Conservation (phyloP, 371 early-diverging fungal species). For the Coemansia sp. region DNA sequence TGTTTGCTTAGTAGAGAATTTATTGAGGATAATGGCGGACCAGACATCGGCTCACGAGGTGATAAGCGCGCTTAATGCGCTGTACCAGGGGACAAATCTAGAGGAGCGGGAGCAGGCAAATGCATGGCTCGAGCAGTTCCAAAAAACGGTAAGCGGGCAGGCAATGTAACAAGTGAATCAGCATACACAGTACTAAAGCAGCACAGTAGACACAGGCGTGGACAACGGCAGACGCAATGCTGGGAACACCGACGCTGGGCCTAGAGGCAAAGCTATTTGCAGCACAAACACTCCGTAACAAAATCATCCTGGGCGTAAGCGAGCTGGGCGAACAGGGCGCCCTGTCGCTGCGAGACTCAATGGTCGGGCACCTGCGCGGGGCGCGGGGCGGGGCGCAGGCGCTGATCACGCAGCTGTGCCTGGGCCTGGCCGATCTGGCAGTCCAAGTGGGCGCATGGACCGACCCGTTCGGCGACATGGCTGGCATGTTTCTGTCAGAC, state of each 20-base stretch:
- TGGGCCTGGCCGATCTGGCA: conserved; percentile 82
- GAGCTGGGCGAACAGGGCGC: conserved; percentile 70
- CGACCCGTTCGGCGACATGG: conserved; percentile 69
- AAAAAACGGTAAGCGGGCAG: conserved; percentile 69
- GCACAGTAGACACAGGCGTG: conserved; percentile 75
- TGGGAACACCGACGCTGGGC: conserved; percentile 60
- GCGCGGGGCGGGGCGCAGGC: conserved; percentile 60
- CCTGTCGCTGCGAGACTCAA: conserved; percentile 73
- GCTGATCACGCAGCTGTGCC: conserved; percentile 77
- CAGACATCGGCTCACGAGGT: conserved; percentile 35
- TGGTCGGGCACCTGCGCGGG: conserved; percentile 63
- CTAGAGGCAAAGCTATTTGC: conserved; percentile 78
- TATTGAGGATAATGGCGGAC: conserved; percentile 18
- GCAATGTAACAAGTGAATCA: too few relatives aligned
- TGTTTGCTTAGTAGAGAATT: background rate
- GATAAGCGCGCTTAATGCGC: conserved; percentile 35
- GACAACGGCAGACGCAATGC: conserved; percentile 73
- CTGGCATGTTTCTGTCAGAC: conserved; percentile 61
- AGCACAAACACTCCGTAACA: conserved; percentile 89
- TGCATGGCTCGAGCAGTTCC: conserved; percentile 83
- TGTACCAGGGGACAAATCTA: conserved; percentile 45
- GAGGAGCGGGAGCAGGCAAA: conserved; percentile 59
- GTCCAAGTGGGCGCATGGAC: conserved; percentile 82
- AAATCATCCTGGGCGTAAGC: conserved; percentile 79
- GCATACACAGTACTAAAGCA: background rate